phyloP scores from a whole-genome alignment of 1,139 yeast genomes.

The Suhomyces anneliseae region DNA sequence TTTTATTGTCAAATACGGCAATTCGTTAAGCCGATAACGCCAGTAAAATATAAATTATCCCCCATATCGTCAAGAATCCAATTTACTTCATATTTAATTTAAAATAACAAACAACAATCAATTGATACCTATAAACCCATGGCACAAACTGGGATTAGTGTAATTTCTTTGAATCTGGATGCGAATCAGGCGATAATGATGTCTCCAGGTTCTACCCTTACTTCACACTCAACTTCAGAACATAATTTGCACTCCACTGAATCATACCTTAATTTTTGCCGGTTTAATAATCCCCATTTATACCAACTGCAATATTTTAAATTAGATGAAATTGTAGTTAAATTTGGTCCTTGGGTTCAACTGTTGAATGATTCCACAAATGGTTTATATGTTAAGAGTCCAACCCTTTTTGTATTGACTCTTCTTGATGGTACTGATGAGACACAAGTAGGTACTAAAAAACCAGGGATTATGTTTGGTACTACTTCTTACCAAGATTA shows the following conservation, averaged over 20 bases:
- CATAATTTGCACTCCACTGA: conserved; percentile 2
- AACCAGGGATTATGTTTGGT: conserved; percentile 14
- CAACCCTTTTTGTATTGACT: conserved; percentile 11
- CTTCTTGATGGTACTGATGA: conserved; percentile 4
- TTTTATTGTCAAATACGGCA: background rate
- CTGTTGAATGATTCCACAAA: conserved; percentile 9
- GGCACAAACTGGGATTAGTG: conserved; percentile 4
- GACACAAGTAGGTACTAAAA: background rate
- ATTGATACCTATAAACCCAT: background rate
- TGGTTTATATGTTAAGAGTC: conserved; percentile 11
- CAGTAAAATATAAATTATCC: background rate
- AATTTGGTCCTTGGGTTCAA: conserved; percentile 16
- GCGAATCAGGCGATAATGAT: background rate
- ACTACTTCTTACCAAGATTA: conserved; percentile 12
- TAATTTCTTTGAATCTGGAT: conserved; percentile 2
- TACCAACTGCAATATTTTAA: conserved; percentile 9
- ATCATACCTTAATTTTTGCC: conserved; percentile 8
- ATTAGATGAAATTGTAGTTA: conserved; percentile 10
- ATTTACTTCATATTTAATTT: background rate
- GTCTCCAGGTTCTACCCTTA: background rate
- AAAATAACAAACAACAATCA: background rate
- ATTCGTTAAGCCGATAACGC: background rate
- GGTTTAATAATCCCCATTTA: conserved; percentile 7
- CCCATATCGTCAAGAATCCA: background rate
- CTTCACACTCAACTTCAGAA: background rate